Conservation (phyloP, 179 eudicot genomes). For the Dionaea muscipula region DNA sequence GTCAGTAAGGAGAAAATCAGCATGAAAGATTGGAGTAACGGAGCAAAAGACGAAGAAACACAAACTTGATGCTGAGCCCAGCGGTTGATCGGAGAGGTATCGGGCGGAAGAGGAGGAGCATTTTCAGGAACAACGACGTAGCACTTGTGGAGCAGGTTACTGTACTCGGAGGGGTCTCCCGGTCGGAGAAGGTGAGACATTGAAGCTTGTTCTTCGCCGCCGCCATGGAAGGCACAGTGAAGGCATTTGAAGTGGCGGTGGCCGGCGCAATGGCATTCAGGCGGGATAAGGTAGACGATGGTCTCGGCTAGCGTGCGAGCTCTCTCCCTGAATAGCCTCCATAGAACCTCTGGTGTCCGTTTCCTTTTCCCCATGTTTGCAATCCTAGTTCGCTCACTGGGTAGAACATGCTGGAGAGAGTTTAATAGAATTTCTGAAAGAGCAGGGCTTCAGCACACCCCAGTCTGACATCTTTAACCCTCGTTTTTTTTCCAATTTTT, state of each 20-base stretch:
- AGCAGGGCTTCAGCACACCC: too few relatives aligned
- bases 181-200: slow-evolving; percentile 33
- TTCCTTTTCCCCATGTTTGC: slow-evolving; percentile 17
- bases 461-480: too few relatives aligned
- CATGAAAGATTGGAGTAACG: not conserved
- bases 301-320: slow-evolving; percentile 47
- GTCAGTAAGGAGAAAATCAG: not conserved
- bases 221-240: slow-evolving; percentile 23
- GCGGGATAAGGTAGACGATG: slow-evolving; percentile 38
- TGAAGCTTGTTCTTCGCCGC: slow-evolving; percentile 19
- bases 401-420: too few relatives aligned
- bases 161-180: slow-evolving; percentile 40
- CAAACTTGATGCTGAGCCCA: slow-evolving; percentile 61
- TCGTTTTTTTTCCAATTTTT: too few relatives aligned
- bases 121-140: slow-evolving; percentile 43
- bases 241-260: slow-evolving; percentile 29
- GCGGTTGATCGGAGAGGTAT: slow-evolving; percentile 14
- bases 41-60: not conserved
- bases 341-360: slow-evolving; percentile 52
- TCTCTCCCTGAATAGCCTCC: slow-evolving; percentile 34
- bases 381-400: too few relatives aligned
- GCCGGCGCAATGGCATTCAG: slow-evolving; percentile 15
- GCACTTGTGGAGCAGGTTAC: slow-evolving; percentile 32
- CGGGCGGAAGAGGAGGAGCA: slow-evolving; percentile 42
- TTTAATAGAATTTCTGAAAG: too few relatives aligned